Evolutionary conservation across 176 grass and related monocot genomes (phyloP).

Genomic region (Typha latifolia): DNA sequence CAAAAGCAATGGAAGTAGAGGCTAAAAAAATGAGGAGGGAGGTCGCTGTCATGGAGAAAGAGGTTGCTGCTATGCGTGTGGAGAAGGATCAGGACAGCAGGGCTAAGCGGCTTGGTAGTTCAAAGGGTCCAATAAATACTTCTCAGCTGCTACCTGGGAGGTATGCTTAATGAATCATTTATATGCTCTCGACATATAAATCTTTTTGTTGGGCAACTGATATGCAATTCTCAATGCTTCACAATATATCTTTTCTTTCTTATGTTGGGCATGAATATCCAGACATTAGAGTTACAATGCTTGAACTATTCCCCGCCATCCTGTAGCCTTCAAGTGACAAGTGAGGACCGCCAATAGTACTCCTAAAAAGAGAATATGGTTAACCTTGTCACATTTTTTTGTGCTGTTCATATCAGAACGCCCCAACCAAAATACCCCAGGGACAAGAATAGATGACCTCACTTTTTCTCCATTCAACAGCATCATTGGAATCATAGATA

Average conservation of each 20-base stretch:
- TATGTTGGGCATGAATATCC: too few relatives aligned
- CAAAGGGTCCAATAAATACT: slow-evolving; percentile 48
- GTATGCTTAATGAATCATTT: slow-evolving; percentile 20
- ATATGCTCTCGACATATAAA: background rate
- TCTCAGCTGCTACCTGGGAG: slow-evolving; percentile 65
- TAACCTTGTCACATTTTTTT: background rate
- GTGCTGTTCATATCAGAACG: background rate
- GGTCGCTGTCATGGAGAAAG: slow-evolving; percentile 95
- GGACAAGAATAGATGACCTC: too few relatives aligned
- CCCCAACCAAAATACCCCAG: background rate
- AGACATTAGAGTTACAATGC: too few relatives aligned
- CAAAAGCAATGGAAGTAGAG: slow-evolving; percentile 99
- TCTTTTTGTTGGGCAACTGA: too few relatives aligned
- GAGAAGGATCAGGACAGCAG: slow-evolving; percentile 91
- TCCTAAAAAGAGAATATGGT: background rate
- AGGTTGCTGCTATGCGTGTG: slow-evolving; percentile 83
- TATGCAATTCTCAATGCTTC: too few relatives aligned
- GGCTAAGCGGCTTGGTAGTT: slow-evolving; percentile 53
- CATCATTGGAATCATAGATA: too few relatives aligned
- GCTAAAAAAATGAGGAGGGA: slow-evolving; percentile 99
- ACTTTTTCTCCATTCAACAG: too few relatives aligned
- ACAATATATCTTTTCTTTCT: too few relatives aligned
- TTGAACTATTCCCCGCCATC: too few relatives aligned
- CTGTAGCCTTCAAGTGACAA: too few relatives aligned
- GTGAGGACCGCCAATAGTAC: too few relatives aligned